Base-by-base conservation (phyloP, 306 rosid species). In the Dryas octopetala region DNA sequence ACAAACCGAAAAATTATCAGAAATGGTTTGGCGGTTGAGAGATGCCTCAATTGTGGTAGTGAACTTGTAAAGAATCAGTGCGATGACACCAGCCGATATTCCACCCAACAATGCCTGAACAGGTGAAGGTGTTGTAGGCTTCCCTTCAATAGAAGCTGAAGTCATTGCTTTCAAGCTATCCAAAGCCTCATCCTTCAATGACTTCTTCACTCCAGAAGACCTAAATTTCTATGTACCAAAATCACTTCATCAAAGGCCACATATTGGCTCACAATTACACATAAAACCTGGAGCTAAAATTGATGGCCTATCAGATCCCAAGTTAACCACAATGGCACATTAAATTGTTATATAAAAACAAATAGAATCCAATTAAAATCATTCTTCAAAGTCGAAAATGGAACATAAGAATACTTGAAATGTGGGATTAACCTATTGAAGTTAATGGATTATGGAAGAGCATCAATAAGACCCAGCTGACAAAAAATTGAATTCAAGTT, bases 1-100 rank as follows among this genome's bases (percentile, higher is more conserved):
- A 81, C 87, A 47, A 82, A 95, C 99, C 66, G 99, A 89, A 80
- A 83, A 89, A 82, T 78, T 92, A 82, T 92, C 93, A 2, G 99
- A 90, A 53, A 95, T 65, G 3, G 99, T 66, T 77, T 92, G 97
- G 66, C 91, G 89, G 77, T 84, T 89, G 28, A 95, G 91, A 77
- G 90, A 38, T 5, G 96, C 97, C 85, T 95, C 99, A 6, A 95
- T 85, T 43, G 95, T 95, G 26, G 88, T 85, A 74, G 97, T 85
- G 81, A 95, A 95, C 79, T 89, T 95, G 63, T 89, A 95, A 58
- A 95, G 88, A 82, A 95, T 84, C 62, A 92, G 85, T 44, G 97
- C 88, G 71, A 95, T 89, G 41, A 89, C 79, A 40, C 96, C 99
- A 0, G 99, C 99, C 9, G 97, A 72, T 82, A 95, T 50, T 64